Evolutionary conservation across 1,139 yeast species (phyloP).

Genomic region (Magnusiomyces paraingens): DNA sequence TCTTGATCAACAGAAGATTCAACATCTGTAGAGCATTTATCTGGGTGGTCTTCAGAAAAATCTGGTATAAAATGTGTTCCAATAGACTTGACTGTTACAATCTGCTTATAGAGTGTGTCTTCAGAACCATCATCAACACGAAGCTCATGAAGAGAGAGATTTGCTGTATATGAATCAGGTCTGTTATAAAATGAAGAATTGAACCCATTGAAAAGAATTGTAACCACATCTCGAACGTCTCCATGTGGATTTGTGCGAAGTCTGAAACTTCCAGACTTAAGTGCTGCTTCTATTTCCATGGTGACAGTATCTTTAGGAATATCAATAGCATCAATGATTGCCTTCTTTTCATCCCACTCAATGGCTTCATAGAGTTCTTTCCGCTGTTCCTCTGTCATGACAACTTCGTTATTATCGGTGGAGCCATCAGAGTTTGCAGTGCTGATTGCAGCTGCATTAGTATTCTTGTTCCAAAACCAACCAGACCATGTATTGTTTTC

Average conservation of each 20-base stretch:
- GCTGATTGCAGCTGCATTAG: conserved; percentile 10
- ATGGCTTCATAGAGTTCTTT: conserved; percentile 88
- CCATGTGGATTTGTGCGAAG: conserved; percentile 40
- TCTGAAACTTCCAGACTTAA: conserved; percentile 71
- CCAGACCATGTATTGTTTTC: conserved; percentile 27
- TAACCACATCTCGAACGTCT: conserved; percentile 49
- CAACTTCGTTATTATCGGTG: conserved; percentile 23
- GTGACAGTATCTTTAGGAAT: conserved; percentile 69
- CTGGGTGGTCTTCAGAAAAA: conserved; percentile 4
- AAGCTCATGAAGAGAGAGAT: conserved; percentile 72
- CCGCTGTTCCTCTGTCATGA: conserved; percentile 40
- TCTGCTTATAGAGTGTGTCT: conserved; percentile 66
- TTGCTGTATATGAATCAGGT: conserved; percentile 67
- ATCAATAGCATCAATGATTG: conserved; percentile 48
- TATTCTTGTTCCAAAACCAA: conserved; percentile 35
- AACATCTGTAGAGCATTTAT: not conserved
- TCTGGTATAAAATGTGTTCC: conserved; percentile 33
- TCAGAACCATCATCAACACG: conserved; percentile 84
- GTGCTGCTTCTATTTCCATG: conserved; percentile 57
- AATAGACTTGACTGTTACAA: conserved; percentile 76
- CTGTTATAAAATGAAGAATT: conserved; percentile 67
- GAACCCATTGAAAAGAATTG: conserved; percentile 77
- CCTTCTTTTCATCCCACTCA: conserved; percentile 73
- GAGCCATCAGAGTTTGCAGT: conserved; percentile 21
- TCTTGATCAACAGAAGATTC: conserved; percentile 23